Conservation (phyloP, 1,284 basidiomycete genomes). For the Sporisorium exsertum region DNA sequence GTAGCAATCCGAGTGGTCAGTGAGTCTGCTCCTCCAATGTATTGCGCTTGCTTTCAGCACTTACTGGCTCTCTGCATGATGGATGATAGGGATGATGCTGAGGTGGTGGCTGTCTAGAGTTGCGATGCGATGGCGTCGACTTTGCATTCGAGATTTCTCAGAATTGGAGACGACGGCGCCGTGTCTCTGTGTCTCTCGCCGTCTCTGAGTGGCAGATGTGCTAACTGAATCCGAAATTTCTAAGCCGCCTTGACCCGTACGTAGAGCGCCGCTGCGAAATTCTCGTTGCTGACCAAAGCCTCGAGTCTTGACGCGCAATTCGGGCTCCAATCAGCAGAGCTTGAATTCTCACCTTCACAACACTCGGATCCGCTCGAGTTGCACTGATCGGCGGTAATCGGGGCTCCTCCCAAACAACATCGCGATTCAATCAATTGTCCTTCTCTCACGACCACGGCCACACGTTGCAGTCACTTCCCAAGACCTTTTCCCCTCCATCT, state of each 20-base stretch:
- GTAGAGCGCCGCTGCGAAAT: conserved; percentile 11
- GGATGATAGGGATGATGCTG: conserved; percentile 19
- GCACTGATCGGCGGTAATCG: background rate
- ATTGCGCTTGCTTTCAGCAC: conserved; percentile 2
- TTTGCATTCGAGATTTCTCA: conserved; percentile 7
- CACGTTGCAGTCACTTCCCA: background rate
- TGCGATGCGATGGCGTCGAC: conserved; percentile 6
- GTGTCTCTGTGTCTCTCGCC: background rate
- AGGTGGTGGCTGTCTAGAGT: conserved; percentile 18
- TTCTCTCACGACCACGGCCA: background rate
- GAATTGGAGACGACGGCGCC: conserved; percentile 14
- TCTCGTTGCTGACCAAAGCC: conserved; percentile 44
- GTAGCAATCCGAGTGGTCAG: conserved; percentile 5
- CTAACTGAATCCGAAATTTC: conserved; percentile 26
- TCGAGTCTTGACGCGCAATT: conserved; percentile 17
- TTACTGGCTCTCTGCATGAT: conserved; percentile 52
- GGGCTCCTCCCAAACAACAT: background rate
- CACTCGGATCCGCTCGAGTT: conserved; percentile 24
- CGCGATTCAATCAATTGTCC: background rate
- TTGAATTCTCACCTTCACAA: conserved; percentile 24
- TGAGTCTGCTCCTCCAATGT: conserved; percentile 3
- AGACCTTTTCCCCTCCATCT: background rate
- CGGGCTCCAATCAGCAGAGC: conserved; percentile 28
- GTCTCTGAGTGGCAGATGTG: conserved; percentile 16
- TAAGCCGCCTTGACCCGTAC: conserved; percentile 18